Base-by-base conservation (phyloP, 169 alveolate species). In the Babesia sp. region DNA sequence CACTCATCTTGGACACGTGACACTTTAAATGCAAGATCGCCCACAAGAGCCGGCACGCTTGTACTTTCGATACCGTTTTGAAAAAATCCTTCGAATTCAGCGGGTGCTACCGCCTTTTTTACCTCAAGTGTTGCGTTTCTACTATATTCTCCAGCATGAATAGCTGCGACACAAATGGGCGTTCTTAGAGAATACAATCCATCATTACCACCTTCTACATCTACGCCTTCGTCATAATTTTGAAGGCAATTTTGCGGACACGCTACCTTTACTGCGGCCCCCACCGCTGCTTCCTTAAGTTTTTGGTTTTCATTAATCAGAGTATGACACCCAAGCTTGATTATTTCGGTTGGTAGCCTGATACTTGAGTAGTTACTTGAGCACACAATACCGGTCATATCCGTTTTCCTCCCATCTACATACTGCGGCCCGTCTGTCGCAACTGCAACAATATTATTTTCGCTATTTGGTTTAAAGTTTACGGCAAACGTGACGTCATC, bases 171-270 rank as follows among this genome's bases (percentile, higher is more conserved):
- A 39, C 96, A 93, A 34, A 93, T 79, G 26, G 95, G 79, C 59
- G 95, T 93, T 45, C 87, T 90, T 46, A 86, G 90, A 28, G 95
- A 73, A 55, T 93, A 93, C 51, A 86, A 80, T 34, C 92, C 95
- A 6, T 89, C 91, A 41, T 86, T 90, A 4, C 96, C 96, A 28
- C 95, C 95, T 44, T 86, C 80, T 20, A 88, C 91, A 14, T 71
- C 71, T n/a, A 36, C 26, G 24, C 63, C 54, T 11, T 67, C 86
- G 33, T 67, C 63, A 74, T 91, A 83, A 37, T 80, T 85, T 53
- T 90, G 90, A 37, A 77, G 83, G 75, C 97, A 93, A 58, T 91
- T 90, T 41, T 87, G 88, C 36, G 97, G 97, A 33, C 97, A 93
- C 45, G 73, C 73, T 31, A 93, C 90, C 41, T 82, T 24, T 51